Evolutionary conservation across 106 monocot species (phyloP), one percentile per base, ranked within the genome.

Genomic region (Dendrobium officinale): DNA sequence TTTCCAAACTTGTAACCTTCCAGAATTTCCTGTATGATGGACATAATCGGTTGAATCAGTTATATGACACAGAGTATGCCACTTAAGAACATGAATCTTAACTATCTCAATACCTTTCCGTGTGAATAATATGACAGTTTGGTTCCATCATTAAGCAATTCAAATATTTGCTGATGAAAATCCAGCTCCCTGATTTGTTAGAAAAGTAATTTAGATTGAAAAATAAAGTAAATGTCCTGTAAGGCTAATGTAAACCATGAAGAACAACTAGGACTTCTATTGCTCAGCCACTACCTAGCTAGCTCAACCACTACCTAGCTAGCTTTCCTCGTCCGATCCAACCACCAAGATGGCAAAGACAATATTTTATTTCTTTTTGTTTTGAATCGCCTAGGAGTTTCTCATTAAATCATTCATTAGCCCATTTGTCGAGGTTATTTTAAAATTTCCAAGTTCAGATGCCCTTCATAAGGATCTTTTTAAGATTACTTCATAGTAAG

Each of bases 141-240:
- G 74, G 74, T 18, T 74, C 74, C 74, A 74, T 74, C 43, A 74
- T 42, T 44, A 44, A 44, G 74, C 41, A 74, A 74, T 26, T 74
- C 44, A 9, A 74, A 74, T 44, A 44, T 6, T 44, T 74, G 41
- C 4, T 74, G 74, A 74, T 74, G 74, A 19, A 43, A 74, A 43
- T 74, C 74, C 9, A 20, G 74, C 19, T 74, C 74, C 74, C 74
- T 74, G 74, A 74, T 74, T 44, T 13, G 20, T 58, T 58, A 58
- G 20, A 58, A 58, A 58, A 67, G 27, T 67, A 26, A 67, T 27
- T 67, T 67, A 27, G 27, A 29, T 31, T 67, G 8, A 9, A 67
- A 67, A 67, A 26, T 26, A 5, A 27, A 24, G 8, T 27, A 13
- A 22, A n/a, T 54, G 54, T 9, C 54, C 54, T 16, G 5, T 24